Evolutionary conservation across 192 early-diverging fungal species (phyloP).

Genomic region (Umbelopsis ramanniana): DNA sequence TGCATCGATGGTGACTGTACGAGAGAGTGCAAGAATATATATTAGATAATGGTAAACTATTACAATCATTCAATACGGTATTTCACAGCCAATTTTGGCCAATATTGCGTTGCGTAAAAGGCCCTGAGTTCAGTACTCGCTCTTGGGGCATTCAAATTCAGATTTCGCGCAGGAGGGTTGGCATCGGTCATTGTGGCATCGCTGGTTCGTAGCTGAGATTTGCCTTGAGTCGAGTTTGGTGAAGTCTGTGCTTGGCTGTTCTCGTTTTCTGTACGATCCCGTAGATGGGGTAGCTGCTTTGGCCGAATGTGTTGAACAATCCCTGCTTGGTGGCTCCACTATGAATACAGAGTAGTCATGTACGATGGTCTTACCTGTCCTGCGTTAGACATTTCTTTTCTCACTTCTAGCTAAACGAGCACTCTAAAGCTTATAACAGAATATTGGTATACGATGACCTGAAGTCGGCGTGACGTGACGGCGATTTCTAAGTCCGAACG

Average conservation of each 20-base stretch:
- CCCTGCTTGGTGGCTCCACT: not conserved
- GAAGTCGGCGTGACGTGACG: slow-evolving; percentile 6
- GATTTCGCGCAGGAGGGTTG: slow-evolving; percentile 1
- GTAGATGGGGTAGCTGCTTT: slow-evolving; percentile 67
- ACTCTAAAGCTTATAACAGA: not conserved
- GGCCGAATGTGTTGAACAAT: slow-evolving; percentile 56
- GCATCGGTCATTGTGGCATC: not conserved
- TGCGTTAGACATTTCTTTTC: slow-evolving; percentile 1
- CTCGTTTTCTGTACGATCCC: slow-evolving; percentile 32
- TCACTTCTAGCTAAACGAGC: not conserved
- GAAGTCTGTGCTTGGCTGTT: slow-evolving; percentile 14
- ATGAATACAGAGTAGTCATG: not conserved
- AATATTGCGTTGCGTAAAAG: not conserved
- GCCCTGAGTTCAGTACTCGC: not conserved
- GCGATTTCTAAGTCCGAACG: not conserved
- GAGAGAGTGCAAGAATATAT: not conserved
- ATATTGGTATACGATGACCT: not conserved
- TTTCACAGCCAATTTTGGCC: no score
- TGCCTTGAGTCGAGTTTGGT: not conserved
- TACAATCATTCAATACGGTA: not conserved
- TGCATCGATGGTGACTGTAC: not conserved
- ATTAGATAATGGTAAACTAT: not conserved
- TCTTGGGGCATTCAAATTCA: slow-evolving; percentile 13
- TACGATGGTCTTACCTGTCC: not conserved
- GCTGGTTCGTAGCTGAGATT: not conserved